Percentiles rank a stretch among this genome's conserved stretches.
These are phyloP conservation scores for Populus deltoides DNA, from an alignment of 345 rosid species.

Conservation along the genomic window DNA sequence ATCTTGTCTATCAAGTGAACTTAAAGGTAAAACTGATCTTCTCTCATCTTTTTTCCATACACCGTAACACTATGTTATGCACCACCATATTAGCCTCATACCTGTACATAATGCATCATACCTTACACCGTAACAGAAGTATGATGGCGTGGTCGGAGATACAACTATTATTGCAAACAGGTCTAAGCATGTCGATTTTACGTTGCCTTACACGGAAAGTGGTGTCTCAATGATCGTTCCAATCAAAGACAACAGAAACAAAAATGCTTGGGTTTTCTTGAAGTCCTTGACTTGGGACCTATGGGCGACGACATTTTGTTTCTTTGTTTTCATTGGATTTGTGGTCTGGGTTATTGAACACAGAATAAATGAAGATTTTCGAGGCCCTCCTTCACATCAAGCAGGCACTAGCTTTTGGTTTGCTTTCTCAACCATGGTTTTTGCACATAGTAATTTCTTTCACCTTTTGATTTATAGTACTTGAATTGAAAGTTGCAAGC, in stretches of 20 bases:
- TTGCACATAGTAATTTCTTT: conserved; percentile 4
- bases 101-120: background rate
- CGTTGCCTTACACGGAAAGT: conserved; percentile 8
- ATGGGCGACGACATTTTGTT: conserved; percentile 58
- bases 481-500: too few relatives aligned
- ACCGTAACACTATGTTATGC: too few relatives aligned
- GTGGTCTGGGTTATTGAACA: too few relatives aligned
- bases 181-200: conserved; percentile 49
- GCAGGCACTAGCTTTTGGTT: conserved; percentile 69
- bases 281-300: conserved; percentile 61
- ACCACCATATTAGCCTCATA: too few relatives aligned
- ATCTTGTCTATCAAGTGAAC: too few relatives aligned
- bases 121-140: background rate
- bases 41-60: too few relatives aligned
- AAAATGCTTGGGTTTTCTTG: conserved; percentile 49
- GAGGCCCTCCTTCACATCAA: conserved; percentile 26
- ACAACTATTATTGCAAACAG: conserved; percentile 11
- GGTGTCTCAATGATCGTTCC: too few relatives aligned
- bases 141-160: conserved; percentile 19
- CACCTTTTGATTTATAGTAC: background rate
- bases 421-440: conserved; percentile 37
- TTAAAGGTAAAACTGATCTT: too few relatives aligned
- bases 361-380: too few relatives aligned
- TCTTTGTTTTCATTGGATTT: conserved; percentile 22
- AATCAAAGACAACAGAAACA: too few relatives aligned